Base-by-base conservation (phyloP, 352 stramenopile species). In the Phytophthora meadii region DNA sequence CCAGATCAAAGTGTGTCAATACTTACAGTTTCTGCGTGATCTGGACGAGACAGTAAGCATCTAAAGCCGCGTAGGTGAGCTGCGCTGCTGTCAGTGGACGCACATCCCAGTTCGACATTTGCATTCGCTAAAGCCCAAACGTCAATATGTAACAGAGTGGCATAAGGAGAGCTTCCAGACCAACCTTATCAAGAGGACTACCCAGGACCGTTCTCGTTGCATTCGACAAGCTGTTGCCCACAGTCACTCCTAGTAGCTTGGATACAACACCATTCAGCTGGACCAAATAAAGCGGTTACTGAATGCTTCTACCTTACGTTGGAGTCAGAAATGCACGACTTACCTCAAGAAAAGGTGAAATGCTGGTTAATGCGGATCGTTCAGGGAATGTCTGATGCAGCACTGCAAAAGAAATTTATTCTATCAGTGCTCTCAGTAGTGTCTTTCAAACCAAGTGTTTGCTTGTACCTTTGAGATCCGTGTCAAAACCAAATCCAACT, bases 311-410 rank as follows among this genome's bases (percentile, higher is more conserved):
- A 36, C 9, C 30, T 34, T 34, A 9, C 4, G 28, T 34, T 34
- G 28, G 10, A 34, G 30, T 10, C 8, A 36, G 30, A 36, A 36
- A 36, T 36, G 19, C 45, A 25, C 5, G 25, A 40, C 39, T 36
- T 54, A 82, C 74, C 56, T 92, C 83, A 2, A 90, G 17, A 53
- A 92, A 88, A 2, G 74, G 81, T 8, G 64, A 45, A 2, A 89
- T 66, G 10, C 25, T 57, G 1, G 54, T 61, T 25, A 89, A 87
- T 0, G 39, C 60, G 5, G 47, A 28, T 61, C 70, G 68, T 30
- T 92, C 81, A 5, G 83, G 81, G 54, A 92, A 92, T 0, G 81
- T 92, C 68, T 90, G 83, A 65, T 89, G 79, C 3, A 92, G 58
- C 28, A 90, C 83, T 89, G 51, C 25, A 12, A 59, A 27, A 12